Base-by-base conservation (phyloP, 1,284 basidiomycete species). In the Vanrija pseudolonga region DNA sequence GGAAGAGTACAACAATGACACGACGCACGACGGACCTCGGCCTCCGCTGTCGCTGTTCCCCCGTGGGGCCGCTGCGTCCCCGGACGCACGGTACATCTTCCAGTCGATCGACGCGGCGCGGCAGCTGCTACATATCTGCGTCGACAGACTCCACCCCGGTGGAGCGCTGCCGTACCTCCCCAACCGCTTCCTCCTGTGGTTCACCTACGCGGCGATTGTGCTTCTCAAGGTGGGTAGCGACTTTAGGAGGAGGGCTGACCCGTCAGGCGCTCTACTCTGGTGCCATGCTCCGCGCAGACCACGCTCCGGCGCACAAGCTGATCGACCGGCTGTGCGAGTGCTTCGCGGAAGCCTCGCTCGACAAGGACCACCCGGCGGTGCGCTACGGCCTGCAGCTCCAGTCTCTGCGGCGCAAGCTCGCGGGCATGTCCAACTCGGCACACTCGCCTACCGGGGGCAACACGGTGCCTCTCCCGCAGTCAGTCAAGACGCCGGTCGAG, bases 31-130 rank as follows among this genome's bases (percentile, higher is more conserved):
- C 22, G 54, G 55, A 4, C 53, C 61, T 11, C 56, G 64, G 14
- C 64, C 65, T 0, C 52, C 69, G 6, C 56, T 73, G 15, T 67
- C 63, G 23, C 63, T 74, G 18, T 76, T 76, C 57, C 74, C 74
- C 0, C 61, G 72, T 20, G 72, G 74, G 7, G 68, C 72, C 1
- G 74, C 72, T 1, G 69, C 69, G 9, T 67, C 63, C 2, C 74
- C 74, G 3, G 74, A 76, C 38, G 72, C 72, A 14, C 57, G 73
- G 22, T 74, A 76, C 57, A 76, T 76, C 51, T 71, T 71, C 57
- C 70, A 72, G 49, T 70, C 71, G 18, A 71, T 69, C 51, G 72
- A 76, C 47, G 72, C 76, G 1, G 74, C 73, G 3, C 50, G 69
- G 17, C 68, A 74, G 46, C 55, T 77, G 4, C 60, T 77, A 8